phyloP scores from a whole-genome alignment of 1,284 basidiomycete species.

The Naganishia albida region DNA sequence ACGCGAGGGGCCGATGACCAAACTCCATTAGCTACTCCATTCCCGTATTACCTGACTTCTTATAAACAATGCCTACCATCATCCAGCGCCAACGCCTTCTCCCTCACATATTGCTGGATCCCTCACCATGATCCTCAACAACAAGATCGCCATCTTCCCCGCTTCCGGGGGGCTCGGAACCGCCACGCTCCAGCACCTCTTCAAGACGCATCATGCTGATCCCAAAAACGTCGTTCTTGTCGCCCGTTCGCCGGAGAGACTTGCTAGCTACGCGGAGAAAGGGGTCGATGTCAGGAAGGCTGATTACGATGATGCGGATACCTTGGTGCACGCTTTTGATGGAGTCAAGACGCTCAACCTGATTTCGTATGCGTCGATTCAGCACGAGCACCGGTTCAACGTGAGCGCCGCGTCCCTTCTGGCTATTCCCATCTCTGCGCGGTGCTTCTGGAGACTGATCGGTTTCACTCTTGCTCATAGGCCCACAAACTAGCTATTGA shows the following conservation, averaged over 20 bases:
- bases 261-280: neutral
- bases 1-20: no score
- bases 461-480: neutral
- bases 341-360: conserved; percentile 34
- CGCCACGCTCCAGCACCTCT: conserved; percentile 20
- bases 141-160: conserved; percentile 29
- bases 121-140: conserved; percentile 7
- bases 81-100: neutral
- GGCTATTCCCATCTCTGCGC: neutral
- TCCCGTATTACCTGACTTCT: no score
- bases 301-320: conserved; percentile 30
- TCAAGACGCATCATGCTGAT: conserved; percentile 1
- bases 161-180: conserved; percentile 30
- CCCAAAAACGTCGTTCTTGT: conserved; percentile 25
- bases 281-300: conserved; percentile 30
- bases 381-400: conserved; percentile 34
- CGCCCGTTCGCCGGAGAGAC: conserved; percentile 28
- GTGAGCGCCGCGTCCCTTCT: conserved; percentile 3
- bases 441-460: neutral
- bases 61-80: neutral
- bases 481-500: conserved; percentile 36
- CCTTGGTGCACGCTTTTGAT: conserved; percentile 30
- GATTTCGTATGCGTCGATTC: conserved; percentile 36
- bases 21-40: no score
- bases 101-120: neutral